phyloP scores from a whole-genome alignment of 176 grass and related monocot species.

The Oryza meridionalis region DNA sequence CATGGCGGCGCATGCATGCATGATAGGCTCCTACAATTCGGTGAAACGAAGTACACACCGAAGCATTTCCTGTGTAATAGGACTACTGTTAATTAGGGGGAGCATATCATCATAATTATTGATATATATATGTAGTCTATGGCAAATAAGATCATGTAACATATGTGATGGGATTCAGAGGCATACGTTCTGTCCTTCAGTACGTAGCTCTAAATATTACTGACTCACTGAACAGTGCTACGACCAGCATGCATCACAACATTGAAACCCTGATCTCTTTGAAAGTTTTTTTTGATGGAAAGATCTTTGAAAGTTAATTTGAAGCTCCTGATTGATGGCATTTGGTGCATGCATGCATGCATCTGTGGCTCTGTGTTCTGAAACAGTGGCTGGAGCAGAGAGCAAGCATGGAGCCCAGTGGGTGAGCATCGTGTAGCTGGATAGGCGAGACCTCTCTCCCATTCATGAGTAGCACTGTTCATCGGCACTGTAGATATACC shows the following conservation, averaged over 20 bases:
- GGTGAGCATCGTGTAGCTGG: background rate
- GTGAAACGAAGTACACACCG: slow-evolving; percentile 2
- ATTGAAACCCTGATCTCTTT: slow-evolving; percentile 8
- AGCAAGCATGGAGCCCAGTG: slow-evolving; percentile 11
- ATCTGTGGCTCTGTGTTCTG: background rate
- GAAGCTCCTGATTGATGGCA: background rate
- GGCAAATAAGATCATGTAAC: slow-evolving; percentile 30
- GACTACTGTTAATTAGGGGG: slow-evolving; percentile 7
- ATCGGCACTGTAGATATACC: background rate
- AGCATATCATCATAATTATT: background rate
- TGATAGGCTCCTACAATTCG: background rate
- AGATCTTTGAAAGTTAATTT: background rate
- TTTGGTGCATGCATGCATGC: slow-evolving; percentile 9
- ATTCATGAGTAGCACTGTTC: background rate
- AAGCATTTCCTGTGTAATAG: slow-evolving; percentile 23
- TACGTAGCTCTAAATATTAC: background rate
- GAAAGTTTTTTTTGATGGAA: background rate
- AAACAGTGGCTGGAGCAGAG: background rate
- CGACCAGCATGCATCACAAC: background rate
- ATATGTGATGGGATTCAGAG: slow-evolving; percentile 16
- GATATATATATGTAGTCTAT: background rate
- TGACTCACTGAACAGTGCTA: background rate
- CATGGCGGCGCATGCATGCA: background rate
- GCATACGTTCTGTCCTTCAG: background rate
- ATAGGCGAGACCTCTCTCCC: background rate